Conservation (phyloP, 2,329 filamentous ascomycete genomes). For the Emmonsiellopsis sp. region DNA sequence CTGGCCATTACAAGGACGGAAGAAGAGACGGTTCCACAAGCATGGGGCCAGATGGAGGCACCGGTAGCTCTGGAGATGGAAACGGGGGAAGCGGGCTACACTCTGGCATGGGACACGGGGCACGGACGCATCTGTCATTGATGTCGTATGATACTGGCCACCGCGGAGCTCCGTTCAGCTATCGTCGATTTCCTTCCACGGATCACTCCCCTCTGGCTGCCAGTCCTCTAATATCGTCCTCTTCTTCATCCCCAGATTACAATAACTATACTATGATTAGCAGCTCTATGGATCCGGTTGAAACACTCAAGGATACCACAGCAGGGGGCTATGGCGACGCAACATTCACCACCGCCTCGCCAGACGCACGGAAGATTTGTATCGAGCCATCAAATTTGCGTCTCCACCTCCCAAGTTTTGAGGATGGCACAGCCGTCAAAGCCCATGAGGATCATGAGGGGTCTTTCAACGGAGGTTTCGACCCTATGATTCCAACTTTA, state of each 20-base stretch:
- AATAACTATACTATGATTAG: slow-evolving; percentile 30
- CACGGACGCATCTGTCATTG: slow-evolving; percentile 25
- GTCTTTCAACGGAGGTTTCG: slow-evolving; percentile 22
- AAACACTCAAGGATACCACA: slow-evolving; percentile 26
- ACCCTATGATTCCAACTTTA: slow-evolving; percentile 23
- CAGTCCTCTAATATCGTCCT: slow-evolving; percentile 28
- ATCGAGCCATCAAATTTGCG: slow-evolving; percentile 14
- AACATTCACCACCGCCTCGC: slow-evolving; percentile 16
- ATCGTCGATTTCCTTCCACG: slow-evolving; percentile 26
- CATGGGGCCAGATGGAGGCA: slow-evolving; percentile 57
- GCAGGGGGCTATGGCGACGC: slow-evolving; percentile 28
- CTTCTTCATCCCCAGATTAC: slow-evolving; percentile 28
- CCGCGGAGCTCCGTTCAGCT: slow-evolving; percentile 26
- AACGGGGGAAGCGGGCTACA: slow-evolving; percentile 20
- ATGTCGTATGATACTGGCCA: slow-evolving; percentile 27
- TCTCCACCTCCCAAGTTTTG: slow-evolving; percentile 19
- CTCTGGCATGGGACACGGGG: slow-evolving; percentile 21
- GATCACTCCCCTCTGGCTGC: slow-evolving; percentile 31
- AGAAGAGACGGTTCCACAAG: slow-evolving; percentile 60
- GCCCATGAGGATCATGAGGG: slow-evolving; percentile 17
- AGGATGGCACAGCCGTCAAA: slow-evolving; percentile 19
- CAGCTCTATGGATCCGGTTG: slow-evolving; percentile 32
- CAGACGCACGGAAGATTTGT: slow-evolving; percentile 18
- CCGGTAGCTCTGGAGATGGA: slow-evolving; percentile 36
- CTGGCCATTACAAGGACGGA: slow-evolving; percentile 69